Conservation (phyloP, 306 rosid species). For the Carpinus fangiana region DNA sequence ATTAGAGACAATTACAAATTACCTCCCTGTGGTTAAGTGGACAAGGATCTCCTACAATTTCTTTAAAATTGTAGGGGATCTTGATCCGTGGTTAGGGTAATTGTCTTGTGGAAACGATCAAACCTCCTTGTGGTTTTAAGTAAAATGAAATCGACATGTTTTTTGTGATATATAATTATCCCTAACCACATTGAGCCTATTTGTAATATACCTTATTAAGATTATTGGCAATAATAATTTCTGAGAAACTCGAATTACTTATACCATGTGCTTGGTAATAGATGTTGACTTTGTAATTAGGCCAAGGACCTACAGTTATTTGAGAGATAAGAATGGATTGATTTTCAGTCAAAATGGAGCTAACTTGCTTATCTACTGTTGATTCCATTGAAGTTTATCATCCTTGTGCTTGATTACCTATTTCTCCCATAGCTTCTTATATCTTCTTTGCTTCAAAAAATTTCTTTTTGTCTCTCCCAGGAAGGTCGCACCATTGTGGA, state of each 20-base stretch:
- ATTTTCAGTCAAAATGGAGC: neutral
- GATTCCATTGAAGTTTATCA: neutral
- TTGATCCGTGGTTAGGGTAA: neutral
- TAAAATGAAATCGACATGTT: neutral
- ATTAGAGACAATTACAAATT: neutral
- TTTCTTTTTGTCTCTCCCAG: conserved; percentile 43
- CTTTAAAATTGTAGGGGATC: too few relatives aligned
- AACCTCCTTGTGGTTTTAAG: neutral
- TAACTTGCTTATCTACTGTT: neutral
- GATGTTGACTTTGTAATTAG: neutral
- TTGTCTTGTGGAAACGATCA: neutral
- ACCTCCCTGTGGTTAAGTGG: neutral
- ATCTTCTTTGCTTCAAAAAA: conserved; percentile 13
- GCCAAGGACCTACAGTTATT: neutral
- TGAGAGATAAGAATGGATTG: neutral
- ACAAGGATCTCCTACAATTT: too few relatives aligned
- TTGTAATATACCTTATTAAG: too few relatives aligned
- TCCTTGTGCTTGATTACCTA: neutral
- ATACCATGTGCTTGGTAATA: neutral
- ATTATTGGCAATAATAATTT: neutral
- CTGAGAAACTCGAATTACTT: neutral
- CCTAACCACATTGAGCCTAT: too few relatives aligned
- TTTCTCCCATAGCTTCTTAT: neutral
- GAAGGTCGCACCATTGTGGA: conserved; percentile 80
- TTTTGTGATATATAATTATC: too few relatives aligned